Evolutionary conservation across 139 green algal genomes (phyloP).

Genomic region (Zygnema cylindricum): DNA sequence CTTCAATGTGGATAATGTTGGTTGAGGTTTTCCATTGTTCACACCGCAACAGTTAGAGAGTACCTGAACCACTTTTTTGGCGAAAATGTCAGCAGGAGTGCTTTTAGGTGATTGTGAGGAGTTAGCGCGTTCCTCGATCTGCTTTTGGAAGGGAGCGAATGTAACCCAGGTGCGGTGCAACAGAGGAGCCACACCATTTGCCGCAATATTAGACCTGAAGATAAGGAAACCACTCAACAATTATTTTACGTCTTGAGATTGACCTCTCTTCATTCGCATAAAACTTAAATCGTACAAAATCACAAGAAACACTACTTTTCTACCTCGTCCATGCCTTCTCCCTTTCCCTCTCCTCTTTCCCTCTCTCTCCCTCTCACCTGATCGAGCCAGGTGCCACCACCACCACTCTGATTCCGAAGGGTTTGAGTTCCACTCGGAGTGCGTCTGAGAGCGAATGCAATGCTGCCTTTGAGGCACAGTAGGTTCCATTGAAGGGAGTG

Average conservation of each 20-base stretch:
- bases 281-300: no score
- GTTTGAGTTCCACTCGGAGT: constrained; percentile 66
- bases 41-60: no score
- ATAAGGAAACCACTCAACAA: background rate
- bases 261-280: no score
- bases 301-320: no score
- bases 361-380: no score
- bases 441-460: constrained; percentile 64
- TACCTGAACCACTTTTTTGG: background rate
- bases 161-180: background rate
- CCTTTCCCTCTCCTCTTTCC: no score
- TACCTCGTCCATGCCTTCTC: no score
- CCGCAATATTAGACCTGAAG: constrained; percentile 2
- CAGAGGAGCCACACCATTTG: background rate
- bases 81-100: background rate
- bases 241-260: no score
- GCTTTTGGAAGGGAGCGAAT: background rate
- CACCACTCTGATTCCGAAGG: constrained; percentile 62
- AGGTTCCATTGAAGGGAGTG: constrained; percentile 64
- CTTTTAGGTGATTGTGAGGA: background rate
- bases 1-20: no score
- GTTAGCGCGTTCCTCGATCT: background rate
- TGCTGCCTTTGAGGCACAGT: constrained; percentile 65
- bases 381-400: constrained; percentile 64
- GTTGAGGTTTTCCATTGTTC: no score